phyloP scores from a whole-genome alignment of 768 basidiomycete genomes.

The Panaeolus papilionaceus region DNA sequence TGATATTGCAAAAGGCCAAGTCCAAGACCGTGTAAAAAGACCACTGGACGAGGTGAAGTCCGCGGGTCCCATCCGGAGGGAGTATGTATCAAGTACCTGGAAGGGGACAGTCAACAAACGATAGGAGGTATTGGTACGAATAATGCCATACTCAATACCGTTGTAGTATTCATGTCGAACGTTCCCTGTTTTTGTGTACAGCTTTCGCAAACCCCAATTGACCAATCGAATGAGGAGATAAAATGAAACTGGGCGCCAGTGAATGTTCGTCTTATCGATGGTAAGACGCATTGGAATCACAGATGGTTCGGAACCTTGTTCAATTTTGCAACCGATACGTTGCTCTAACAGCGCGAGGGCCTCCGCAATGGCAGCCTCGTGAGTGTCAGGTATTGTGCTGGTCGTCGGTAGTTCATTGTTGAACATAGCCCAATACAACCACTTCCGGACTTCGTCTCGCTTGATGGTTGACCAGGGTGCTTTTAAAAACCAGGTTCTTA shows the following conservation, averaged over 20 bases:
- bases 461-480: slow-evolving; percentile 77
- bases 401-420: slow-evolving; percentile 64
- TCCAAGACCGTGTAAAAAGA: slow-evolving; percentile 91
- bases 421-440: slow-evolving; percentile 88
- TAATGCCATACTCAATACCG: slow-evolving; percentile 68
- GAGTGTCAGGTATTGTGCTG: slow-evolving; percentile 51
- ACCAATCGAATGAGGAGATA: slow-evolving; percentile 57
- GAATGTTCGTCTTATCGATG: slow-evolving; percentile 75
- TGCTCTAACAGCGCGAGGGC: slow-evolving; percentile 70
- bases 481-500: slow-evolving; percentile 81
- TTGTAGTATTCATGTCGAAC: slow-evolving; percentile 56
- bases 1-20: slow-evolving; percentile 80
- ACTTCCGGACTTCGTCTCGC: slow-evolving; percentile 65
- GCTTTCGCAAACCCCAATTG: slow-evolving; percentile 54
- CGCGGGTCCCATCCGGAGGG: slow-evolving; percentile 70
- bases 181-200: slow-evolving; percentile 48
- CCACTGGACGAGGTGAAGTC: slow-evolving; percentile 67
- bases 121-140: slow-evolving; percentile 6
- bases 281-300: slow-evolving; percentile 71
- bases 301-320: slow-evolving; percentile 61
- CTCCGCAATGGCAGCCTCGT: slow-evolving; percentile 59
- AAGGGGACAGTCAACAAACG: slow-evolving; percentile 12
- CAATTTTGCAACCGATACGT: slow-evolving; percentile 70
- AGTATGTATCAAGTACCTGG: slow-evolving; percentile 76
- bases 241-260: slow-evolving; percentile 70